A percentile compares a stretch with the other conserved stretches of the same genome.
Conservation (phyloP, 192 early-diverging fungal genomes). For the Tieghemiomyces parasiticus region DNA sequence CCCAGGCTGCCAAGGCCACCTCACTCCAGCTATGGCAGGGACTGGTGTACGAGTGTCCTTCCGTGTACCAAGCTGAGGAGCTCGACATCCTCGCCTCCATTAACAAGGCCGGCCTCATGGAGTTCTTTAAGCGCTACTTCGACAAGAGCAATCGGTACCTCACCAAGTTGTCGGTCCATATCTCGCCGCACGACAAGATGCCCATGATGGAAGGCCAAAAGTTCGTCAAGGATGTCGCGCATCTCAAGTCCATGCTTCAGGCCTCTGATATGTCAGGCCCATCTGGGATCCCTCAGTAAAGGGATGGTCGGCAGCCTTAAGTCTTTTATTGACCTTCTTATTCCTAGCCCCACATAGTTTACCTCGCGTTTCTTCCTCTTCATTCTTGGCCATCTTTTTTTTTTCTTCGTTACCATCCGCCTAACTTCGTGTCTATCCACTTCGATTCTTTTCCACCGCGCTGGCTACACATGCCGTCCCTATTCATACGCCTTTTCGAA, state of each 20-base stretch:
- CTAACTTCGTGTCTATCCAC: no score
- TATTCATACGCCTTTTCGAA: no score
- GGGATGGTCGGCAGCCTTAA: no score
- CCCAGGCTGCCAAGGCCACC: not conserved
- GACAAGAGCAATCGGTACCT: conserved; percentile 2
- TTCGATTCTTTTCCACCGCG: no score
- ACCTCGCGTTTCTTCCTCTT: no score
- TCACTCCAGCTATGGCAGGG: conserved; percentile 1
- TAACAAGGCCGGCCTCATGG: not conserved
- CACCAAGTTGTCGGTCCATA: conserved; percentile 7
- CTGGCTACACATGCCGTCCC: no score
- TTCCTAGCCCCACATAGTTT: no score
- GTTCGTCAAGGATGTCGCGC: conserved; percentile 1
- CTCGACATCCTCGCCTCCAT: conserved; percentile 10
- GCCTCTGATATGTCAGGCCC: not conserved
- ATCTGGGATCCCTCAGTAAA: no score
- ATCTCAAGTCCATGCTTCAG: not conserved
- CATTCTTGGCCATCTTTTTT: no score
- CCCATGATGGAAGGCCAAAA: conserved; percentile 7
- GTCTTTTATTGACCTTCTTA: no score
- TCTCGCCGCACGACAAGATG: conserved; percentile 1
- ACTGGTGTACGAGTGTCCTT: not conserved
- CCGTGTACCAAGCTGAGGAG: conserved; percentile 9
- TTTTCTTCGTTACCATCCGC: no score
- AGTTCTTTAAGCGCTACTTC: conserved; percentile 8